Evolutionary conservation across 1,139 yeast species (phyloP).

Genomic region (Candida dubliniensis): DNA sequence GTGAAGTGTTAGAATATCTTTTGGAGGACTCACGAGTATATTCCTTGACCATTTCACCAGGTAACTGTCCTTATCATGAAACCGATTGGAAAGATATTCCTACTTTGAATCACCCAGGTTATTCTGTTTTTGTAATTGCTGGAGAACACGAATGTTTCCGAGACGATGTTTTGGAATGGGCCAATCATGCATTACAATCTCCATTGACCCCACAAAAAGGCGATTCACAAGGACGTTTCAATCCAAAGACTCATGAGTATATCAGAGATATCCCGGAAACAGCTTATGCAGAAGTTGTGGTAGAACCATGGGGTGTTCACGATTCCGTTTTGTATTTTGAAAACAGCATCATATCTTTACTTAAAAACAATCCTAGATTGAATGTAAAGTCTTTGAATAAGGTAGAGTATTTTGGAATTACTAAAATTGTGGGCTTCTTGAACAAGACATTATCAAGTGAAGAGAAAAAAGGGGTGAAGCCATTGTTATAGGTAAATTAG

Average conservation of each 20-base stretch:
- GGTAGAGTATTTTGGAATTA: slow-evolving; percentile 28
- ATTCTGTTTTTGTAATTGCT: slow-evolving; percentile 31
- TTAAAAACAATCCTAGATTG: slow-evolving; percentile 12
- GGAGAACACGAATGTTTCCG: slow-evolving; percentile 49
- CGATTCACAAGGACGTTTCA: slow-evolving; percentile 24
- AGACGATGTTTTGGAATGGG: slow-evolving; percentile 42
- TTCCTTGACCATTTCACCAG: slow-evolving; percentile 18
- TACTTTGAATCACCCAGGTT: slow-evolving; percentile 26
- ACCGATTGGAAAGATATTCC: slow-evolving; percentile 39
- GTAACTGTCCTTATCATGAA: slow-evolving; percentile 15
- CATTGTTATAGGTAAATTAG: no score
- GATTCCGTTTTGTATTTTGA: slow-evolving; percentile 40
- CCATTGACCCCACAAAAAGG: slow-evolving; percentile 26
- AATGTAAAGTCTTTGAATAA: slow-evolving; percentile 18
- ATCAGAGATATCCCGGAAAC: slow-evolving; percentile 15
- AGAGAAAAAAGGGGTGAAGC: neutral
- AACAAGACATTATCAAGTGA: slow-evolving; percentile 17
- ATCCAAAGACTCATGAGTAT: slow-evolving; percentile 21
- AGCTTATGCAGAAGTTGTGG: slow-evolving; percentile 22
- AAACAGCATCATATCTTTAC: slow-evolving; percentile 17
- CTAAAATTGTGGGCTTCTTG: slow-evolving; percentile 27
- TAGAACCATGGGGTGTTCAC: slow-evolving; percentile 50
- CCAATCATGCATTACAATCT: slow-evolving; percentile 31
- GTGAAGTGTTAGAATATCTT: slow-evolving; percentile 6
- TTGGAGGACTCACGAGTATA: slow-evolving; percentile 15